Base-by-base conservation (phyloP, 164 flowering plant genomes). In the Aristolochia californica region DNA sequence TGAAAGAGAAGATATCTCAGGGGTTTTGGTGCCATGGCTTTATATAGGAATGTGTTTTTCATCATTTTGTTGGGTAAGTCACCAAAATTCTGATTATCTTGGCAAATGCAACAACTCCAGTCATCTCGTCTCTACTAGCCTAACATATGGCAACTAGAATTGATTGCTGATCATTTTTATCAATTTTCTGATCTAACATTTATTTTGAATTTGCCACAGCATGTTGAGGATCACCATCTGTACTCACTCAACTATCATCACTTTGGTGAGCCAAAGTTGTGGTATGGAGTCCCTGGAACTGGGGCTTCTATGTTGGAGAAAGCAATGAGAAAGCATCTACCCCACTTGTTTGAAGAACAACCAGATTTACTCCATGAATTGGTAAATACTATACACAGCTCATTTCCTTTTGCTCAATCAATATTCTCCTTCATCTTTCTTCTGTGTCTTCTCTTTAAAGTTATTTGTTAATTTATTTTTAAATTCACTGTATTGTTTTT, bases 31-130 rank as follows among this genome's bases (percentile, higher is more conserved):
- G 27, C 97, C 97, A 44, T 90, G 97, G 97, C 77, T 90, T 17
- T 87, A 90, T 72, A 68, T 90, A 51, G 95, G 97, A 34, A 90
- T 87, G 95, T 90, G 95, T 72, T 83, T 90, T 68, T 90, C 97
- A 24, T 87, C 97, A 68, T 90, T 90, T 72, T 90, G 97, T 68
- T 89, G 97, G 97, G 97, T 87, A 79, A 63, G 90, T 66, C 13
- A 8, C 50, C 10, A 34, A 28, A 17, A 30, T 15, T 4, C 5
- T 25, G 12, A 20, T 7, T 2, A 23, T 15, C 28, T 15, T 30
- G 18, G 38, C 56, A n/a, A 25, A 53, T 24, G 15, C 16, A 5
- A 25, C n/a, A 13, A 16, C 56, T 12, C 55, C 16, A 16, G 0
- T 54, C 17, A n/a, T 25, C 28, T 44, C 13, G 8, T 48, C 48